Base-by-base conservation (phyloP, 2,329 filamentous ascomycete species). In the Penicillium sp. region DNA sequence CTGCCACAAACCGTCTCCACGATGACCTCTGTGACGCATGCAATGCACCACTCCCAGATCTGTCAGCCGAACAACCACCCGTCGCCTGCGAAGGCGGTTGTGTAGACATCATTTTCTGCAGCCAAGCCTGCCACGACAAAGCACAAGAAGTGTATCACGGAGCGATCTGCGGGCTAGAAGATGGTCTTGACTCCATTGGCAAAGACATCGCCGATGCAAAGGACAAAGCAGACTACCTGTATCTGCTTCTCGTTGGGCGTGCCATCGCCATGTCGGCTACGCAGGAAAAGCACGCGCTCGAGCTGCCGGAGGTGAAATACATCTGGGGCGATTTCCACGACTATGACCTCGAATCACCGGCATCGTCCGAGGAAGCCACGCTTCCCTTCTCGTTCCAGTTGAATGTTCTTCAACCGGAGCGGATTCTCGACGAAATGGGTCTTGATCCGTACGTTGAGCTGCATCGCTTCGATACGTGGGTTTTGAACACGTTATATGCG, bases 21-120 rank as follows among this genome's bases (percentile, higher is more conserved):
- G 92, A 96, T 58, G 81, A 88, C 4, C 82, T 93, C 29, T 97
- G 93, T 72, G 93, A 97, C 72, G 92, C 92, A 13, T 97, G 93
- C 72, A 91, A 91, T 64, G 81, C 83, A 7, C 83, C 85, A 22
- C 81, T 95, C 5, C 89, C 89, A 0, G 80, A 81, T 0, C 75
- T 89, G 34, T 73, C 66, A 1, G 64, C 70, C 9, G 55, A 59
- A 4, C 63, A 64, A 1, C 69, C 68, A 1, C 69, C 77, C 5
- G 73, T 80, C 6, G 69, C 75, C 2, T 86, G 83, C 62, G 73
- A 78, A 22, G 61, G 60, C 36, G 77, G 80, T 31, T 86, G 83
- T 67, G 77, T 80, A 54, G 82, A 84, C 51, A 79, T 77, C 14
- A 79, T 85, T 58, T 88, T 86, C 71, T 88, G 85, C 72, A 82